These are phyloP conservation scores for Puccinia hordei DNA, from an alignment of 1,284 basidiomycete species.

Conservation along the genomic window DNA sequence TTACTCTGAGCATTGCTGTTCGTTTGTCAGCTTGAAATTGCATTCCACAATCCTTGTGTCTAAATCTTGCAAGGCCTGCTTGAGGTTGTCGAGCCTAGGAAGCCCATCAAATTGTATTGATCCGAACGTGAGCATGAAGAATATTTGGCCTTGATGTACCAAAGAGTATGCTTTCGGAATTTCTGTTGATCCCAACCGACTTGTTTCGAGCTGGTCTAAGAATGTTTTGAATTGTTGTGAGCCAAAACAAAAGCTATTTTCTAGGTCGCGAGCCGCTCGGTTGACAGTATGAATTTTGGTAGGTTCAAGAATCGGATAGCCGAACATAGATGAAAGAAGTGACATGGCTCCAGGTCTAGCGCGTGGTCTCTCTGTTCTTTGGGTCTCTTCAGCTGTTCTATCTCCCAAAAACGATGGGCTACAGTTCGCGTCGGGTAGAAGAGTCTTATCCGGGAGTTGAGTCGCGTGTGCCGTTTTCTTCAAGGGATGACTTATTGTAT, in stretches of 20 bases:
- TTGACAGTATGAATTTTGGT: neutral
- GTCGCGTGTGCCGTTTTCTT: neutral
- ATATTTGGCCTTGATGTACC: neutral
- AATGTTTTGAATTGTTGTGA: neutral
- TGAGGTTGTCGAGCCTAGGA: neutral
- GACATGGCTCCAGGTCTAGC: neutral
- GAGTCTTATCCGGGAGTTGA: neutral
- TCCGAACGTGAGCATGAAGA: neutral
- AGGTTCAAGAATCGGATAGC: constrained; percentile 1
- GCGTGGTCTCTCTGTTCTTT: neutral
- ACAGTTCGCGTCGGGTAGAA: neutral
- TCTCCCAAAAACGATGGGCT: neutral
- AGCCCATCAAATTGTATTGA: neutral
- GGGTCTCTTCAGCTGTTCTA: neutral
- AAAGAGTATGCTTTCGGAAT: neutral
- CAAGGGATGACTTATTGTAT: neutral
- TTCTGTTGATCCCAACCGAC: neutral
- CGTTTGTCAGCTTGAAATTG: neutral
- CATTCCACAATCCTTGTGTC: neutral
- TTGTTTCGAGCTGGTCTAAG: neutral
- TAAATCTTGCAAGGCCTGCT: neutral
- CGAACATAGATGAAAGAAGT: neutral
- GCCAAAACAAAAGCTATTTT: neutral
- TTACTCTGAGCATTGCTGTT: neutral
- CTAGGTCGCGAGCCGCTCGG: neutral